These are phyloP conservation scores for Drechslerella dactyloides DNA, from an alignment of 2,329 filamentous ascomycete genomes.

Conservation along the genomic window DNA sequence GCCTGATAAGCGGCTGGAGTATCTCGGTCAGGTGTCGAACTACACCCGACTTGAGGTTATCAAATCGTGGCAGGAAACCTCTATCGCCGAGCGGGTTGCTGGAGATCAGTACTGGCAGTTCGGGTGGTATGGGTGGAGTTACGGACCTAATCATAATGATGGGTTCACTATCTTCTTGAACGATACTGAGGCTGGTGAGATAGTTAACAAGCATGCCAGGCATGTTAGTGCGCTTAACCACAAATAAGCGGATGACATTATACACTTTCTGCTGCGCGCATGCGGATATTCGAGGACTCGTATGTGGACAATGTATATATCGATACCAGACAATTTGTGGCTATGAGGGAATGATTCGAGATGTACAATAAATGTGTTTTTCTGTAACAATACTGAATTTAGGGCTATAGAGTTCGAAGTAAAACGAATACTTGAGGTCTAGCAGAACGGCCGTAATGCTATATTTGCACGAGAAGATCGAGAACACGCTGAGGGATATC, in stretches of 20 bases:
- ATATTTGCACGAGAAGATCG: too few species aligned
- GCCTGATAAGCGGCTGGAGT: conserved; percentile 61
- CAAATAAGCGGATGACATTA: conserved; percentile 11
- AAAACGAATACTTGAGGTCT: too few species aligned
- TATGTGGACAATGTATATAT: too few species aligned
- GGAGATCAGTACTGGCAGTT: conserved; percentile 66
- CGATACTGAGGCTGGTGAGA: conserved; percentile 60
- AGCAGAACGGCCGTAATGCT: too few species aligned
- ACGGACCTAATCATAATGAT: conserved; percentile 65
- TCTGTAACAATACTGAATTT: too few species aligned
- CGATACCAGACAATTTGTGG: too few species aligned
- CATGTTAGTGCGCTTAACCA: conserved; percentile 58
- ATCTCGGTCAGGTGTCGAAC: conserved; percentile 60
- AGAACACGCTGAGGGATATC: too few species aligned
- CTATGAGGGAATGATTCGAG: too few species aligned
- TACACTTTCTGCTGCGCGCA: too few species aligned
- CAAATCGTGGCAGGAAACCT: conserved; percentile 63
- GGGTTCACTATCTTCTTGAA: conserved; percentile 67
- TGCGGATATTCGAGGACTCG: too few species aligned
- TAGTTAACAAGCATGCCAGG: conserved; percentile 61
- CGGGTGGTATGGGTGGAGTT: conserved; percentile 63
- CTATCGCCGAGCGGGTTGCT: conserved; percentile 61
- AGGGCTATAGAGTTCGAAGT: too few species aligned
- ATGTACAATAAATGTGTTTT: too few species aligned
- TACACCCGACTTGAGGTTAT: conserved; percentile 61